Percentiles rank a stretch among this genome's conserved stretches.
These are phyloP conservation scores for Juglanconis juglandina DNA, from an alignment of 2,329 filamentous ascomycete genomes.

Conservation along the genomic window DNA sequence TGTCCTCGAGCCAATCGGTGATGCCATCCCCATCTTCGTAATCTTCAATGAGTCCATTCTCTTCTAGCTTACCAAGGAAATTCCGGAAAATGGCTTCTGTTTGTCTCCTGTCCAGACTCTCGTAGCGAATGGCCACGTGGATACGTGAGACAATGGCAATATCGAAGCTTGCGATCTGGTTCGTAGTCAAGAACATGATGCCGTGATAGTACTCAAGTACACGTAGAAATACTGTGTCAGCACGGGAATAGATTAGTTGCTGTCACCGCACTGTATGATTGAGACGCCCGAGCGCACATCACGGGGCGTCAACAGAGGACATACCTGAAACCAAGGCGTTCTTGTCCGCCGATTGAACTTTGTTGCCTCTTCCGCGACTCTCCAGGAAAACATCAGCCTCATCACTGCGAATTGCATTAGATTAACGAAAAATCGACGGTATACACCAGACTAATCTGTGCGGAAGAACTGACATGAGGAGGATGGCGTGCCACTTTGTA, in stretches of 20 bases:
- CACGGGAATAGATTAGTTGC: no score
- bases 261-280: no score
- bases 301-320: no score
- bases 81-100: not conserved
- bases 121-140: not conserved
- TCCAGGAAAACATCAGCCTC: not conserved
- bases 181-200: not conserved
- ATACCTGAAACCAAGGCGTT: no score
- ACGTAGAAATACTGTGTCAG: not conserved
- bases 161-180: not conserved
- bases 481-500: not conserved
- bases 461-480: not conserved
- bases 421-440: not conserved
- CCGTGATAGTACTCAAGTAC: not conserved
- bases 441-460: not conserved
- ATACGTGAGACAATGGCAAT: not conserved
- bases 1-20: not conserved
- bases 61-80: not conserved
- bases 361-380: no score
- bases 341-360: no score
- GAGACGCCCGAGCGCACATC: no score
- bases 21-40: not conserved
- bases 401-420: not conserved
- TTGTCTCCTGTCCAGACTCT: not conserved
- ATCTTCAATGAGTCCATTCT: not conserved